Evolutionary conservation across 768 basidiomycete genomes (phyloP), one percentile per base, ranked within the genome.

Genomic region (Collybia mongolica): DNA sequence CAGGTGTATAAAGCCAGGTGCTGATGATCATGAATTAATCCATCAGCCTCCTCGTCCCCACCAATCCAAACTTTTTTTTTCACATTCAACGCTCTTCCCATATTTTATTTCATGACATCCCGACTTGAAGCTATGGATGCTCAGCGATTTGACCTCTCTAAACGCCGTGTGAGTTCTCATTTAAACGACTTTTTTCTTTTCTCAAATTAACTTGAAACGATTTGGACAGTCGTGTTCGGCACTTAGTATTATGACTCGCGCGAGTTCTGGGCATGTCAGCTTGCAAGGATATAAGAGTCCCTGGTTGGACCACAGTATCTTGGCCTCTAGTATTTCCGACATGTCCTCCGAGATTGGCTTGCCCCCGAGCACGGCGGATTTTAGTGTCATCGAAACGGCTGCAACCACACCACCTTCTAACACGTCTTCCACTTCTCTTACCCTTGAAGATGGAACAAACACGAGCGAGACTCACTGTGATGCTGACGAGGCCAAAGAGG

Each of bases 131-230:
- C 51, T 38, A 61, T 71, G 62, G 62, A 65, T 46, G 49, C 65
- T 46, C 67, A 70, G 48, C 55, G 70, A 40, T 71, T 54, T 41
- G 62, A 68, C 46, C 39, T 55, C 14, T 60, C 56, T 22, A 55
- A 55, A 51, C 60, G 56, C 44, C 50, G 53, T 22, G 68, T 66
- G 51, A 39, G 65, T 44, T 22, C 39, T 14, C 9, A 20, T 28
- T 18, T 9, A 20, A 17, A 8, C 2, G 28, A 2, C 5, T 15
- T 42, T 23, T 20, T 42, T n/a, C n/a, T 17, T 6, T 46, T 18
- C 29, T 18, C 36, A 22, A n/a, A 6, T 32, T 40, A 12, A 46
- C 17, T 14, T 40, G n/a, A 36, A 11, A 49, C 6, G 11, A 29
- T 23, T 40, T 15, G 18, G 5, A 18, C 18, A 52, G 26, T 41